phyloP scores from a whole-genome alignment of 108 stramenopile species.

The Bacterosira constricta region DNA sequence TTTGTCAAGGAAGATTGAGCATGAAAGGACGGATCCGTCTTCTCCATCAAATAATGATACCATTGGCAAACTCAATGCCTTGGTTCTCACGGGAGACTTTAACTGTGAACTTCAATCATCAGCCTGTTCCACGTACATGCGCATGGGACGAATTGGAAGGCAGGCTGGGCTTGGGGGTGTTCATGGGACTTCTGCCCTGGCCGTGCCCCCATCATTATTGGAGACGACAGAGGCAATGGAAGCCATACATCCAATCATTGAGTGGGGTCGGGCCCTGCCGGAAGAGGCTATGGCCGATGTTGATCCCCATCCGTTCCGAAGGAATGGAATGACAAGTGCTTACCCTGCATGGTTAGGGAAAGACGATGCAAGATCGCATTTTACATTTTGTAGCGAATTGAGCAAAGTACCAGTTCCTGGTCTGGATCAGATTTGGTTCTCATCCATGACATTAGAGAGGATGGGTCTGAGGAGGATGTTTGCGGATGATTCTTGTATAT shows the following conservation, averaged over 20 bases:
- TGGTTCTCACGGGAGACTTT: slow-evolving; percentile 53
- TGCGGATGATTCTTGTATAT: slow-evolving; percentile 22
- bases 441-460: slow-evolving; percentile 37
- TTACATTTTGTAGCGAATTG: slow-evolving; percentile 43
- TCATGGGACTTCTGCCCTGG: slow-evolving; percentile 45
- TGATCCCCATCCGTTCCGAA: slow-evolving; percentile 52
- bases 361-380: slow-evolving; percentile 40
- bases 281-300: slow-evolving; percentile 47
- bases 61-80: slow-evolving; percentile 34
- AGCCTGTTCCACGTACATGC: slow-evolving; percentile 52
- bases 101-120: slow-evolving; percentile 63
- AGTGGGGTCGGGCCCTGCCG: slow-evolving; percentile 53
- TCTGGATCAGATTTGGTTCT: slow-evolving; percentile 63
- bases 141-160: slow-evolving; percentile 46
- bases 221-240: slow-evolving; percentile 47
- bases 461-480: slow-evolving; percentile 42
- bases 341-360: slow-evolving; percentile 50
- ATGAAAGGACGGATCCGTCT: neutral
- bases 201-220: slow-evolving; percentile 39
- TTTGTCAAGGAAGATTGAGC: slow-evolving; percentile 27
- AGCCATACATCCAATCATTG: slow-evolving; percentile 47
- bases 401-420: slow-evolving; percentile 47
- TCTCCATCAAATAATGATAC: neutral
- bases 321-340: slow-evolving; percentile 46
- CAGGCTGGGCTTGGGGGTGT: slow-evolving; percentile 51